Conservation (phyloP, 139 green algal species). For the Chlorella sorokiniana region DNA sequence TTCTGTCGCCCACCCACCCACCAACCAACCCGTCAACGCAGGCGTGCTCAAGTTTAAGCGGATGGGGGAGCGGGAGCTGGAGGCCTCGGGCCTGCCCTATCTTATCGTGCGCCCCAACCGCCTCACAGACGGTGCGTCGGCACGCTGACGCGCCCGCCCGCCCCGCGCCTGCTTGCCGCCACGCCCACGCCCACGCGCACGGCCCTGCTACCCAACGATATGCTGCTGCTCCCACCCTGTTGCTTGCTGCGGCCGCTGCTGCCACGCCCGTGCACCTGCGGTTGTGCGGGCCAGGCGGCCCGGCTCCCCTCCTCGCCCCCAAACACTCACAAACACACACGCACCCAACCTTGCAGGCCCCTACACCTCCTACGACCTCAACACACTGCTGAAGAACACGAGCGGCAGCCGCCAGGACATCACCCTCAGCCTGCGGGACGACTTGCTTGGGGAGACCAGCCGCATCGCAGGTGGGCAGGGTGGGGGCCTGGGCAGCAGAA, state of each 20-base stretch:
- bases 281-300: too few species aligned
- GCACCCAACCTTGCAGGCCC: constrained; percentile 64
- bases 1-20: too few species aligned
- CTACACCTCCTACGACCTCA: constrained; percentile 98
- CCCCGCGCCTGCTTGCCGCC: neutral
- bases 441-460: constrained; percentile 72
- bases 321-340: too few species aligned
- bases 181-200: too few species aligned
- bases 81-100: constrained; percentile 80
- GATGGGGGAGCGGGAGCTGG: constrained; percentile 72
- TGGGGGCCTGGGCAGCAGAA: too few species aligned
- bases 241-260: too few species aligned
- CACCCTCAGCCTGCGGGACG: constrained; percentile 64
- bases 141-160: too few species aligned
- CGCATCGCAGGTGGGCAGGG: constrained; percentile 71
- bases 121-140: constrained; percentile 80
- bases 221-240: too few species aligned
- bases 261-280: too few species aligned
- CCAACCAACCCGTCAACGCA: too few species aligned
- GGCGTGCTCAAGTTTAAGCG: constrained; percentile 94
- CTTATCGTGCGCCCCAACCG: constrained; percentile 89
- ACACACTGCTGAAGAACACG: constrained; percentile 89
- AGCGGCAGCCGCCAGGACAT: constrained; percentile 50
- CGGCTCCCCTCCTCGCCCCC: too few species aligned
- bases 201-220: too few species aligned